Conservation (phyloP, 2,329 filamentous ascomycete genomes). For the Fusarium sp. region DNA sequence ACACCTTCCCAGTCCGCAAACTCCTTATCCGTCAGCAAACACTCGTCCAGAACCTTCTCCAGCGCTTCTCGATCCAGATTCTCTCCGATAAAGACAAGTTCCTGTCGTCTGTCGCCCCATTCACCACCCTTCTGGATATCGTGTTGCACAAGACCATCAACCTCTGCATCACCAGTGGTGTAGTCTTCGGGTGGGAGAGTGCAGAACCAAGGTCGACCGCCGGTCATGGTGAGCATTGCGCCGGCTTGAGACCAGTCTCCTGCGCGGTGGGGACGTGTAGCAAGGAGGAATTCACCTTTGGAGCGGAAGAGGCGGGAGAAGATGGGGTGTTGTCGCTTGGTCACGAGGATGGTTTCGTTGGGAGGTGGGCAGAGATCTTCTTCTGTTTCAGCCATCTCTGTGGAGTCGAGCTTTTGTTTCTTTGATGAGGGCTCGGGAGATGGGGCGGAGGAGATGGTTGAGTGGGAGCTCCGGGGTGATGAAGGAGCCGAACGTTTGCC, state of each 20-base stretch:
- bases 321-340: constrained; percentile 64
- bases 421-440: constrained; percentile 33
- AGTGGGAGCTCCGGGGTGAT: constrained; percentile 41
- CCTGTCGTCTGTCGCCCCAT: constrained; percentile 78
- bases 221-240: constrained; percentile 70
- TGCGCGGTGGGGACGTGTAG: constrained; percentile 64
- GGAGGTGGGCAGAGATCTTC: constrained; percentile 50
- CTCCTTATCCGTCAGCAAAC: constrained; percentile 71
- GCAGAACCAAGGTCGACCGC: constrained; percentile 69
- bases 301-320: constrained; percentile 69
- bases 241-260: constrained; percentile 74
- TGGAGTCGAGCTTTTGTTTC: constrained; percentile 24
- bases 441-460: constrained; percentile 39
- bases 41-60: constrained; percentile 65
- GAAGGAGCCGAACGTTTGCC: constrained; percentile 32
- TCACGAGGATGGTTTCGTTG: constrained; percentile 61
- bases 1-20: constrained; percentile 63
- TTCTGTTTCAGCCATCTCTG: constrained; percentile 34
- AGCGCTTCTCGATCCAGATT: constrained; percentile 65
- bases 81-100: constrained; percentile 80
- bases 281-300: constrained; percentile 71
- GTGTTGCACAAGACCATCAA: constrained; percentile 60
- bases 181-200: constrained; percentile 65
- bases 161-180: constrained; percentile 58
- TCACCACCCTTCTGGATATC: constrained; percentile 65